Percentiles rank a stretch among this genome's conserved stretches.
These are phyloP conservation scores for Naegleria lovaniensis DNA, from an alignment of 208 protist species.

Conservation along the genomic window DNA sequence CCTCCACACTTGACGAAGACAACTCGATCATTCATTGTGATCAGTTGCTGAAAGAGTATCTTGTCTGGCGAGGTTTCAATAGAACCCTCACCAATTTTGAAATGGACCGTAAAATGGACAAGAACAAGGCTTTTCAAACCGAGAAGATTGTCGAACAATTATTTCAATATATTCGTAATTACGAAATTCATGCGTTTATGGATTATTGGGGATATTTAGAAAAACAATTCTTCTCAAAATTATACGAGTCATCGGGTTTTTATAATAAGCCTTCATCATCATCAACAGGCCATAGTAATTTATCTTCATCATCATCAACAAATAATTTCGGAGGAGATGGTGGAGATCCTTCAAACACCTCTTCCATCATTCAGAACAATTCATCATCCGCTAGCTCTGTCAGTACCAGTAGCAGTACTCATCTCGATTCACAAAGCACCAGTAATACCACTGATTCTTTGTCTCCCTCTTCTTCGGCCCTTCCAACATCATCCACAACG, in stretches of 20 bases:
- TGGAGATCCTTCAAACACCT: not conserved
- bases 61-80: not conserved
- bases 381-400: not conserved
- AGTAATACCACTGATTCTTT: not conserved
- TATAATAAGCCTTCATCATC: not conserved
- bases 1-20: not conserved
- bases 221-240: slow-evolving; percentile 2
- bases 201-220: slow-evolving; percentile 30
- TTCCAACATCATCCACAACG: not conserved
- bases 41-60: slow-evolving; percentile 8
- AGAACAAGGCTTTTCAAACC: not conserved
- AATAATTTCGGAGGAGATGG: not conserved
- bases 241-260: not conserved
- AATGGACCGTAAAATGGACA: not conserved
- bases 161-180: not conserved
- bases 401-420: not conserved
- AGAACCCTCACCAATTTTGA: slow-evolving; percentile 15
- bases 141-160: slow-evolving; percentile 28
- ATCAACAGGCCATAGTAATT: not conserved
- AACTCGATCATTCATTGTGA: not conserved
- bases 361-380: not conserved
- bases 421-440: not conserved
- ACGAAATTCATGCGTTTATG: slow-evolving; percentile 2
- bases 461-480: not conserved
- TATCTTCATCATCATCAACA: too few relatives aligned